Evolutionary conservation across 345 rosid species (phyloP).

Genomic region (Eutrema japonicum): DNA sequence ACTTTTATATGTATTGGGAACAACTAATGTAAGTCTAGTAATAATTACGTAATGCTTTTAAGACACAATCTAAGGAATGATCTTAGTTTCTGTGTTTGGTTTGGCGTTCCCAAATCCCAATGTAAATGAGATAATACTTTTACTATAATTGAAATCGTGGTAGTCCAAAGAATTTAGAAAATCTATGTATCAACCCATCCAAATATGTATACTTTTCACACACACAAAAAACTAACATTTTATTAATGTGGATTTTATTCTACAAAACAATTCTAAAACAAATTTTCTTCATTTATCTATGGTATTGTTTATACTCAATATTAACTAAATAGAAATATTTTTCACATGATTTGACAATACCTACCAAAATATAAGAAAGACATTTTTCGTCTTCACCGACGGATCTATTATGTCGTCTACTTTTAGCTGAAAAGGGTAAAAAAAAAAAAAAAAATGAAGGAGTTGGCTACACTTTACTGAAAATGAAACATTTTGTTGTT

Average conservation of each 20-base stretch:
- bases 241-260: not conserved
- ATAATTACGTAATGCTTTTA: conserved; percentile 11
- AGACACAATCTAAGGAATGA: conserved; percentile 15
- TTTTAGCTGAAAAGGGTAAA: not conserved
- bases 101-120: conserved; percentile 34
- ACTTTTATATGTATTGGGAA: not conserved
- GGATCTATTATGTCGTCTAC: conserved; percentile 38
- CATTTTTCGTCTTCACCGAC: conserved; percentile 35
- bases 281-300: not conserved
- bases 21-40: conserved; percentile 1
- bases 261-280: not conserved
- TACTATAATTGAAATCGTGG: not conserved
- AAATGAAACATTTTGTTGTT: no score
- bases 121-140: not conserved
- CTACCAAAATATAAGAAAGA: conserved; percentile 18
- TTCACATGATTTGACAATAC: conserved; percentile 15
- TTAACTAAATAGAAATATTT: not conserved
- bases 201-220: not conserved
- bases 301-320: not conserved
- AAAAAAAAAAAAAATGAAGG: not conserved
- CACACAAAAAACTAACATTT: not conserved
- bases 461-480: conserved; percentile 23
- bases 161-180: not conserved
- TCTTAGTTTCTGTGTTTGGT: conserved; percentile 26
- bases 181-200: not conserved